Conservation (phyloP, 257 asterid species). For the Parsonsia alboflavescens region DNA sequence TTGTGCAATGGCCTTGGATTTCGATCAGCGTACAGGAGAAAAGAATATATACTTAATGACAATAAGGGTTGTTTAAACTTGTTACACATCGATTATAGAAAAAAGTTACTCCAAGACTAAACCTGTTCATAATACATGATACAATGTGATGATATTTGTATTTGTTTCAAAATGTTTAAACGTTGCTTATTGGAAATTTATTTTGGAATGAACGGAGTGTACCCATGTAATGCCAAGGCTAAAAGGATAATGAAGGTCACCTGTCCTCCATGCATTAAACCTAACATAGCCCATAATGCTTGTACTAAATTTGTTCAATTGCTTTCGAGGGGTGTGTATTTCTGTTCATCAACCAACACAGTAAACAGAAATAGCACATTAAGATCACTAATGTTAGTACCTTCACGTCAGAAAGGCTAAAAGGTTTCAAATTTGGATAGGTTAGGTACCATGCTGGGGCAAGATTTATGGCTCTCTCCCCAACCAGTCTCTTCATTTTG, state of each 20-base stretch:
- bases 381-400: too few species aligned
- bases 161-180: too few species aligned
- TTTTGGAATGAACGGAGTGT: too few species aligned
- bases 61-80: too few species aligned
- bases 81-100: too few species aligned
- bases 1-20: slow-evolving; percentile 64
- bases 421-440: neutral
- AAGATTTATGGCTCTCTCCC: slow-evolving; percentile 77
- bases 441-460: slow-evolving; percentile 65
- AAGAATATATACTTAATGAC: too few species aligned
- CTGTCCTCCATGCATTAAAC: slow-evolving; percentile 72
- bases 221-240: too few species aligned
- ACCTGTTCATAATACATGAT: too few species aligned
- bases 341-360: slow-evolving; percentile 31
- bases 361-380: neutral
- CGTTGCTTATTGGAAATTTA: too few species aligned
- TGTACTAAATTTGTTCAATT: slow-evolving; percentile 74
- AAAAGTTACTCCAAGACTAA: too few species aligned
- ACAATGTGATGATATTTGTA: too few species aligned
- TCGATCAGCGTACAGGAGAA: slow-evolving; percentile 33
- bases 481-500: slow-evolving; percentile 88
- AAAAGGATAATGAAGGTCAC: slow-evolving; percentile 20
- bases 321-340: slow-evolving; percentile 66
- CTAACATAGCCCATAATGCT: slow-evolving; percentile 88
- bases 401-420: neutral